A percentile compares a stretch with the other conserved stretches of the same genome.
Conservation (phyloP, 495 filamentous ascomycete species). For the Coniosporium apollinis region DNA sequence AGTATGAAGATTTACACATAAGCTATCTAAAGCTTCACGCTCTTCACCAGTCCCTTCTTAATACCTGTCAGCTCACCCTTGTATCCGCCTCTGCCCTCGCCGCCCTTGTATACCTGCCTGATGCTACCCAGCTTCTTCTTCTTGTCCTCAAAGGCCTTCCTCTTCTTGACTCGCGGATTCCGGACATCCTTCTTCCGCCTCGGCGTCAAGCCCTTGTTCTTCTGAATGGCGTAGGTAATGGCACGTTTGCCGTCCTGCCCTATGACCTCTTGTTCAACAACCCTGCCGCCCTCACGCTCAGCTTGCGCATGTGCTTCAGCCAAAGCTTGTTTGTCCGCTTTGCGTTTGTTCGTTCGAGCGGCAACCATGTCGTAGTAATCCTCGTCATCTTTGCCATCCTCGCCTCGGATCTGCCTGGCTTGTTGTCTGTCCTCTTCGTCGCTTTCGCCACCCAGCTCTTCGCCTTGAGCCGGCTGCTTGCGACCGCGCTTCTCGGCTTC, state of each 20-base stretch:
- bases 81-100: constrained; percentile 76
- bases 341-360: constrained; percentile 46
- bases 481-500: constrained; percentile 75
- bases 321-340: constrained; percentile 51
- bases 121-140: constrained; percentile 83
- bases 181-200: constrained; percentile 79
- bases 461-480: constrained; percentile 33
- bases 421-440: constrained; percentile 44
- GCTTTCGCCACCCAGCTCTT: constrained; percentile 37
- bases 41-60: constrained; percentile 83
- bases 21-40: constrained; percentile 80
- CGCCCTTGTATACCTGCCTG: constrained; percentile 72
- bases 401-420: constrained; percentile 29
- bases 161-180: constrained; percentile 96
- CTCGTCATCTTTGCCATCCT: constrained; percentile 35
- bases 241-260: constrained; percentile 68
- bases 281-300: constrained; percentile 37
- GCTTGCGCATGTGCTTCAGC: constrained; percentile 36
- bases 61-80: constrained; percentile 89
- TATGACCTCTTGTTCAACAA: constrained; percentile 43
- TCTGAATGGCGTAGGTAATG: constrained; percentile 81
- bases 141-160: constrained; percentile 80
- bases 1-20: too few species aligned
- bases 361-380: constrained; percentile 84
- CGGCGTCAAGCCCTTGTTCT: constrained; percentile 89